Evolutionary conservation across 2,329 filamentous ascomycete species (phyloP), one percentile per base, ranked within the genome.

Genomic region (Diaporthe destruens): DNA sequence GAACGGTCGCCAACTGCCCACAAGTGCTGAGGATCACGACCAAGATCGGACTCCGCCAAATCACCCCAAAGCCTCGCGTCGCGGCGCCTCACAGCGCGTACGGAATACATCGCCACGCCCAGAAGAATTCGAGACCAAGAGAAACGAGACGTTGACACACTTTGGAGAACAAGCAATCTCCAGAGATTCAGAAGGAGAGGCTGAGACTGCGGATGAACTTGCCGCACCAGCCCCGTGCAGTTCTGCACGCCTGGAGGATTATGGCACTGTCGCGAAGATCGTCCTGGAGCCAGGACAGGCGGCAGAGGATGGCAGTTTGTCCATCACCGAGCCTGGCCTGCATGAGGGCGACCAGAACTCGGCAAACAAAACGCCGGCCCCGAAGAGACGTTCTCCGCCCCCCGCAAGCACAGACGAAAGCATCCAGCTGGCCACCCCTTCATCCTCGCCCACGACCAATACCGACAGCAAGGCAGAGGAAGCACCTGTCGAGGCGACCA

Each of bases 281-380:
- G 23, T 32, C 5, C 44, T n/a, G 36, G 34, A 61, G 12, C 39
- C 55, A 20, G 18, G 2, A 7, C 16, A 34, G 12, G 18, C n/a
- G 51, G 18, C 18, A 23, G n/a, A 29, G 16, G 7, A 20, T 4
- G 2, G 42, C 12, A 11, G 6, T 54, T 8, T 18, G 32, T 23
- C n/a, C 11, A 9, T 9, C 29, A 20, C 16, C 2, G 36, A 4
- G 25, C 5, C 7, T 4, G 47, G 36, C 8, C 29, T 66, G 6
- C 70, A 57, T 7, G 70, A 47, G 29, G 56, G 63, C 23, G 39
- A 42, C 34, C 56, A 66, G 8, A 54, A 69, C 16, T 54, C 57
- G 3, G 36, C 54, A 25, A 69, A 68, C 18, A 57, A 65, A 7
- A 65, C 56, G 16, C 44, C 54, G 0, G 25, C n/a, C 1, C 25